Conservation (phyloP, 345 rosid species). For the Eucalyptus cloeziana region DNA sequence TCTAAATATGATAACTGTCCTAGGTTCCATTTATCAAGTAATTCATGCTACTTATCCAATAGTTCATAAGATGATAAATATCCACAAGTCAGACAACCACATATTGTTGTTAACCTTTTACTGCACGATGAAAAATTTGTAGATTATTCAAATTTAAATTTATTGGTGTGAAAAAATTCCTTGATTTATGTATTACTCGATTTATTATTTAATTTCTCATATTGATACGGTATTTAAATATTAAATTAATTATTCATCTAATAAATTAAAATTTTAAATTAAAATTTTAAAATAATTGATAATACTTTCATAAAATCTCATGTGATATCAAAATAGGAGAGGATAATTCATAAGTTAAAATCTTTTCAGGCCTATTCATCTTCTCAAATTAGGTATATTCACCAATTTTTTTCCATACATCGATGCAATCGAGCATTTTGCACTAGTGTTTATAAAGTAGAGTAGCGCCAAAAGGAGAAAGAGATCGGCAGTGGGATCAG, state of each 20-base stretch:
- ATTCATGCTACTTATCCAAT: background rate
- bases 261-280: too few relatives aligned
- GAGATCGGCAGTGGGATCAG: background rate
- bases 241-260: background rate
- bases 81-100: background rate
- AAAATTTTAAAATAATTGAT: too few relatives aligned
- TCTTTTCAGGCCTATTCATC: background rate
- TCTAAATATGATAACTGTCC: background rate
- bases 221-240: fast-evolving
- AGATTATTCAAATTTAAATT: background rate
- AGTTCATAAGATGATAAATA: background rate
- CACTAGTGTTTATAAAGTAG: background rate
- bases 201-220: background rate
- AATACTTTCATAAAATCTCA: too few relatives aligned
- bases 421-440: background rate
- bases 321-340: too few relatives aligned
- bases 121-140: background rate
- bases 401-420: background rate
- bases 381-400: background rate
- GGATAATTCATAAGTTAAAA: background rate
- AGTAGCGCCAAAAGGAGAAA: background rate
- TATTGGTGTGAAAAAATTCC: background rate
- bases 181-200: background rate
- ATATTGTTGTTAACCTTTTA: background rate
- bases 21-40: background rate